These are phyloP conservation scores for Corylus americana DNA, from an alignment of 306 rosid species.

Conservation along the genomic window DNA sequence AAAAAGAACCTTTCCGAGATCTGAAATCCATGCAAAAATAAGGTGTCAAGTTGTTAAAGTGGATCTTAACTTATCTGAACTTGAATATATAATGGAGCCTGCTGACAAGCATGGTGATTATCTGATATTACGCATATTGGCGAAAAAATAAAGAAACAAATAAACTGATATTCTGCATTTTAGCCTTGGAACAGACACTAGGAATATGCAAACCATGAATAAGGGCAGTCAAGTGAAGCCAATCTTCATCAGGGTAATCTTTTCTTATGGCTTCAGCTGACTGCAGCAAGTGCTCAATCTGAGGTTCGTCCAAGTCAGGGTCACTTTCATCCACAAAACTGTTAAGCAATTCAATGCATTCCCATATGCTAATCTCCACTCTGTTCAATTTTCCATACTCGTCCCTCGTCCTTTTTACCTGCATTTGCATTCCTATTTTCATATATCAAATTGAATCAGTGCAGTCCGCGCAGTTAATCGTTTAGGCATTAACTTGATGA, in stretches of 20 bases:
- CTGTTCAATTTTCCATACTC: conserved; percentile 43
- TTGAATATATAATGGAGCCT: too few species aligned
- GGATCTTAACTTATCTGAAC: too few species aligned
- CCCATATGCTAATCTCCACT: conserved; percentile 48
- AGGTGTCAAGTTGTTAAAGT: too few species aligned
- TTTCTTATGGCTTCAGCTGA: conserved; percentile 33
- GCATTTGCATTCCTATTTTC: neutral
- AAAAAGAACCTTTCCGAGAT: conserved; percentile 50
- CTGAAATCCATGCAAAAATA: conserved; percentile 27
- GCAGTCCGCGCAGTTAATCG: neutral
- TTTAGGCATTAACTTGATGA: neutral
- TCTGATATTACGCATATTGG: too few species aligned
- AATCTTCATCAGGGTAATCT: conserved; percentile 31
- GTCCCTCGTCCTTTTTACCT: conserved; percentile 37
- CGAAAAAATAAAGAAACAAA: neutral
- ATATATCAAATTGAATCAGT: neutral
- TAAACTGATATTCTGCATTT: neutral
- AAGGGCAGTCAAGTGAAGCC: conserved; percentile 46
- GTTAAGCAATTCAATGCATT: conserved; percentile 46
- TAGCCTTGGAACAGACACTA: neutral
- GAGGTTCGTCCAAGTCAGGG: conserved; percentile 25
- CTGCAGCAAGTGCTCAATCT: conserved; percentile 29
- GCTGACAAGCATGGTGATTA: too few species aligned
- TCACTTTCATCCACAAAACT: conserved; percentile 39
- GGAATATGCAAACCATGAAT: conserved; percentile 36